A percentile compares a stretch with the other conserved stretches of the same genome.
Conservation (phyloP, 208 protist species). For the Trypanosoma mega region DNA sequence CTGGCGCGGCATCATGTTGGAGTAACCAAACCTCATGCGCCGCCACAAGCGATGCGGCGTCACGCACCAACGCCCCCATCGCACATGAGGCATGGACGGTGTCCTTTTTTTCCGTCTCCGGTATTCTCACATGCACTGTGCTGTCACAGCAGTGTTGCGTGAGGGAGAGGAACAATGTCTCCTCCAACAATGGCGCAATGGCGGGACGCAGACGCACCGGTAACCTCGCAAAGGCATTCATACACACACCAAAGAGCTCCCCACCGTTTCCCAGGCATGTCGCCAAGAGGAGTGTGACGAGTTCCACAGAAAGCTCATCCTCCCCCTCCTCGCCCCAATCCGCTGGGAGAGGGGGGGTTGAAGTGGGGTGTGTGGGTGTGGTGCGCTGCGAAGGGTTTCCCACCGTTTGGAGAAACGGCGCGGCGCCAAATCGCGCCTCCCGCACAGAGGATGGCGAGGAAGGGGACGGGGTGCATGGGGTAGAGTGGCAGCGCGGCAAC, state of each 20-base stretch:
- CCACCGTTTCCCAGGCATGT: background rate
- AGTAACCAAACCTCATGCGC: background rate
- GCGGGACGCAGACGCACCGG: background rate
- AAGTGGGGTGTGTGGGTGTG: too few species aligned
- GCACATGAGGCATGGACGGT: background rate
- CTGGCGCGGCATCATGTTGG: background rate
- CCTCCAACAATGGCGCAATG: background rate
- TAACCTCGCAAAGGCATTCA: background rate
- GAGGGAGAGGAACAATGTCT: background rate
- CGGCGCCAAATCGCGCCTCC: too few species aligned
- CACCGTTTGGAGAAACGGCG: too few species aligned
- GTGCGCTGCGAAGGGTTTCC: too few species aligned
- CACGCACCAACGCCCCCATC: background rate
- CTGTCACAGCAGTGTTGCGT: background rate
- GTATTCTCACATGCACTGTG: background rate
- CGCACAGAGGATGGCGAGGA: background rate
- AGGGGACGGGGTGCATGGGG: background rate
- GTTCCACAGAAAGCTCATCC: too few species aligned
- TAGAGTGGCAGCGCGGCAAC: slow-evolving; percentile 4
- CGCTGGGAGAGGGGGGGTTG: too few species aligned
- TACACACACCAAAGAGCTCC: background rate
- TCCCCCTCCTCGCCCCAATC: too few species aligned
- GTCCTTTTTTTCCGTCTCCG: background rate
- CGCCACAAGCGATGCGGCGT: background rate
- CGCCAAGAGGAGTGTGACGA: background rate